Conservation (phyloP, 2,329 filamentous ascomycete species). For the Aspergillus ochraceoroseus region DNA sequence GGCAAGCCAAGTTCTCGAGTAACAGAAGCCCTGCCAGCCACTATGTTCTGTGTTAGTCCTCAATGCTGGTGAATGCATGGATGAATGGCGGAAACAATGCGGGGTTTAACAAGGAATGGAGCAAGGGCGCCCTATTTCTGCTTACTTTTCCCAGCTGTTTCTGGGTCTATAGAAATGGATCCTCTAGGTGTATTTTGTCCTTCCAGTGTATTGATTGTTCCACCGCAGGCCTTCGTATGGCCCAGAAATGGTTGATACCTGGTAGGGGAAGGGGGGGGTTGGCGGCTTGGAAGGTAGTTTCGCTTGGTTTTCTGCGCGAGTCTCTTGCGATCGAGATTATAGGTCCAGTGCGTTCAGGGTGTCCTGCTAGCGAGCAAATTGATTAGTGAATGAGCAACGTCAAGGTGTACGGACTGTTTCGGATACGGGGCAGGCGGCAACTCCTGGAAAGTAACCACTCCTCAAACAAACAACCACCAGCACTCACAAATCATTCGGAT, state of each 20-base stretch:
- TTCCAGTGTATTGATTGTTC: background rate
- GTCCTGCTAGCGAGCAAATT: background rate
- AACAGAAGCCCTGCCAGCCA: constrained; percentile 21
- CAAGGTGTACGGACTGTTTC: constrained; percentile 7
- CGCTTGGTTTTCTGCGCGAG: background rate
- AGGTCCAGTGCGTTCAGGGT: background rate
- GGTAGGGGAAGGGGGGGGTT: background rate
- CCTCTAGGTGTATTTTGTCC: background rate
- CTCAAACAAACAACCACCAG: constrained; percentile 4
- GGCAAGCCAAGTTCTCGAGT: constrained; percentile 19
- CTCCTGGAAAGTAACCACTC: constrained; percentile 11
- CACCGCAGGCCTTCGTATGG: too few relatives aligned
- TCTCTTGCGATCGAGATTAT: background rate
- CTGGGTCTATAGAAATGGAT: background rate
- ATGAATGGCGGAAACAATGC: background rate
- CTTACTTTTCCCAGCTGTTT: constrained; percentile 7
- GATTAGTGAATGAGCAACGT: constrained; percentile 12
- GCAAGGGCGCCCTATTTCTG: background rate
- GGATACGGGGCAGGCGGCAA: constrained; percentile 12
- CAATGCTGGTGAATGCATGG: background rate
- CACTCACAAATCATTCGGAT: constrained; percentile 1
- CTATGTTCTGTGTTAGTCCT: constrained; percentile 16
- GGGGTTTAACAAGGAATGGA: too few relatives aligned
- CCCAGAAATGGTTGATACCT: too few relatives aligned
- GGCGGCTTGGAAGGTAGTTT: background rate